Evolutionary conservation across 306 rosid species (phyloP).

Genomic region (Rosa rugosa): DNA sequence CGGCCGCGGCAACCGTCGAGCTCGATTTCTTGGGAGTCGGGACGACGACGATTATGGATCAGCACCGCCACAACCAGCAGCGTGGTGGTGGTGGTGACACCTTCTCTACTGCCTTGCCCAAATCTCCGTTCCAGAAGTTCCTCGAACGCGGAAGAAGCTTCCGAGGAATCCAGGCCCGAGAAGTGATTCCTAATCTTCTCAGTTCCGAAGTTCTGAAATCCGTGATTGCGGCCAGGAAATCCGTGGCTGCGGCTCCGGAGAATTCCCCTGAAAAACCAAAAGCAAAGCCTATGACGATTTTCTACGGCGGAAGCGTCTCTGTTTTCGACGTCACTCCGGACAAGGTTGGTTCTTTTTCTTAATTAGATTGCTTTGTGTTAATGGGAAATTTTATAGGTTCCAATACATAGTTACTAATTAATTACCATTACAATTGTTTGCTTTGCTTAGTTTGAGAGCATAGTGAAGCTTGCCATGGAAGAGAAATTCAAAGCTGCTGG

Average conservation of each 20-base stretch:
- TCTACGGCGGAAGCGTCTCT: constrained; percentile 45
- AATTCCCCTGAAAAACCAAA: not conserved
- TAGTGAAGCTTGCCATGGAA: constrained; percentile 39
- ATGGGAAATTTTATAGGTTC: not conserved
- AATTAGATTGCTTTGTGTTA: not conserved
- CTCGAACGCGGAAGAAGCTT: constrained; percentile 44
- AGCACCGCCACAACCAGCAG: not conserved
- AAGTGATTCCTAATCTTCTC: constrained; percentile 13
- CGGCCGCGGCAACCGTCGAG: constrained; percentile 23
- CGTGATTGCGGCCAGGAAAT: constrained; percentile 16
- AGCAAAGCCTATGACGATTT: constrained; percentile 40
- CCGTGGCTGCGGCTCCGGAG: not conserved
- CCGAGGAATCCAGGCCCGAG: constrained; percentile 28
- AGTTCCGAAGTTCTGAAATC: constrained; percentile 48
- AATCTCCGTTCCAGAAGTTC: constrained; percentile 47
- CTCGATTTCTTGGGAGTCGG: constrained; percentile 40
- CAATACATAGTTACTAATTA: not conserved
- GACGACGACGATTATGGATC: not conserved
- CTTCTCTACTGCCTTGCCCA: constrained; percentile 2
- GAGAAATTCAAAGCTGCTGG: constrained; percentile 10
- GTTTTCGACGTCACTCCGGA: constrained; percentile 42
- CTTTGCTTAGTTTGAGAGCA: constrained; percentile 34
- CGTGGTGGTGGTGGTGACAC: not conserved
- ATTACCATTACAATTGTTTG: not conserved
- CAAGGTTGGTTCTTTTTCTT: constrained; percentile 28